Evolutionary conservation across 2,329 filamentous ascomycete species (phyloP).

Genomic region (Corynespora cassiicola): DNA sequence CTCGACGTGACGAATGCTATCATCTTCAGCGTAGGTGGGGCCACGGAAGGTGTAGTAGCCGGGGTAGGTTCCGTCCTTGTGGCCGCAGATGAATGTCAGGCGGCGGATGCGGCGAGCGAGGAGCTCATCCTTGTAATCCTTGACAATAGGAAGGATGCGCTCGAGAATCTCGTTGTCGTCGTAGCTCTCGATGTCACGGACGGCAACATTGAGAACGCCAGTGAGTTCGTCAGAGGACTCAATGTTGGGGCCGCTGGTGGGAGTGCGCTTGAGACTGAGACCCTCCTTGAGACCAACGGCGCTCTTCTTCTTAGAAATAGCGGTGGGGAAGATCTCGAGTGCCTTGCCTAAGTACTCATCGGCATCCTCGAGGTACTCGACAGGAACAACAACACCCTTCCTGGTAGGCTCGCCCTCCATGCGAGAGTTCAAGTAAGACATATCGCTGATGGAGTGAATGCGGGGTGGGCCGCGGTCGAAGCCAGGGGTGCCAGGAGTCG

Average conservation of each 20-base stretch:
- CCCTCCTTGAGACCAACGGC: slow-evolving; percentile 46
- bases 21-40: slow-evolving; percentile 85
- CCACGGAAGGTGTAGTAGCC: slow-evolving; percentile 99
- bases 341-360: slow-evolving; percentile 87
- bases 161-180: slow-evolving; percentile 81
- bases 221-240: slow-evolving; percentile 79
- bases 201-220: slow-evolving; percentile 89
- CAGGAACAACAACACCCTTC: slow-evolving; percentile 93
- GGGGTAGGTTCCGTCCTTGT: slow-evolving; percentile 91
- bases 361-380: slow-evolving; percentile 90
- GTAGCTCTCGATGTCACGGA: slow-evolving; percentile 83
- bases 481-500: slow-evolving; percentile 71
- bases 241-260: slow-evolving; percentile 45
- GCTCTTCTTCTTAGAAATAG: slow-evolving; percentile 61
- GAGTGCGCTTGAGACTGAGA: slow-evolving; percentile 71
- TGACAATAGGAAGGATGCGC: slow-evolving; percentile 77
- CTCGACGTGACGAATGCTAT: slow-evolving; percentile 96
- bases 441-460: slow-evolving; percentile 93
- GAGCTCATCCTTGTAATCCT: slow-evolving; percentile 83
- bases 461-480: slow-evolving; percentile 71
- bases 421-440: slow-evolving; percentile 83
- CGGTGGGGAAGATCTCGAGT: slow-evolving; percentile 78
- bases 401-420: slow-evolving; percentile 76
- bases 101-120: slow-evolving; percentile 82
- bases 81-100: slow-evolving; percentile 94